Percentiles rank a stretch among this genome's conserved stretches.
Evolutionary conservation across 176 grass and related monocot genomes (phyloP).

Genomic region (Canna indica): DNA sequence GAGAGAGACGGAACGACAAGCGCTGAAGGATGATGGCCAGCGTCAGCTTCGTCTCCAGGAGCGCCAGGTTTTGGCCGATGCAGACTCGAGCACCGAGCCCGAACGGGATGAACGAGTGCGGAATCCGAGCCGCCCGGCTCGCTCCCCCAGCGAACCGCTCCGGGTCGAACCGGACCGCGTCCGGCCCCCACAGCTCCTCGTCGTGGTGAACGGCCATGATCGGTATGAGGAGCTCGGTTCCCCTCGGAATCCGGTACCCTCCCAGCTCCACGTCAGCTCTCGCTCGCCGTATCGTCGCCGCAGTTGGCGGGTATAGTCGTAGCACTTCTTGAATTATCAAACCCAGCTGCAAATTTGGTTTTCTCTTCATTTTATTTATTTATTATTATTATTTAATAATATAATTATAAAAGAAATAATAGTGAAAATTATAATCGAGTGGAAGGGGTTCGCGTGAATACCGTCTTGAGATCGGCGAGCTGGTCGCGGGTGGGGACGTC

Average conservation of each 20-base stretch:
- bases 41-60: slow-evolving; percentile 58
- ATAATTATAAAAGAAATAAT: no score
- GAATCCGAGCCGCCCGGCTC: slow-evolving; percentile 42
- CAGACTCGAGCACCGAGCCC: slow-evolving; percentile 65
- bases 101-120: slow-evolving; percentile 51
- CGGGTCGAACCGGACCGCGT: slow-evolving; percentile 54
- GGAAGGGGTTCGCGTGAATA: no score
- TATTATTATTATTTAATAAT: no score
- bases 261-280: slow-evolving; percentile 44
- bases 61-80: slow-evolving; percentile 65
- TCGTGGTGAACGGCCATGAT: slow-evolving; percentile 89
- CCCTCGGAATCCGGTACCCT: slow-evolving; percentile 41
- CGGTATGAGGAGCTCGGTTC: slow-evolving; percentile 61
- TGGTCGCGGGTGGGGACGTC: slow-evolving; percentile 61
- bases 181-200: slow-evolving; percentile 30
- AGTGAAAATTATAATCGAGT: no score
- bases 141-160: slow-evolving; percentile 33
- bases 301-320: slow-evolving; percentile 67
- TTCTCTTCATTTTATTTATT: no score
- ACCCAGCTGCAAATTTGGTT: slow-evolving; percentile 33
- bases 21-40: slow-evolving; percentile 43
- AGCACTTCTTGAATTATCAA: slow-evolving; percentile 77
- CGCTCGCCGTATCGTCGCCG: slow-evolving; percentile 65
- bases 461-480: slow-evolving; percentile 67
- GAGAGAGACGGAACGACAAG: slow-evolving; percentile 34